Conservation (phyloP, 176 grass and related monocot genomes). For the Oryza nivara region DNA sequence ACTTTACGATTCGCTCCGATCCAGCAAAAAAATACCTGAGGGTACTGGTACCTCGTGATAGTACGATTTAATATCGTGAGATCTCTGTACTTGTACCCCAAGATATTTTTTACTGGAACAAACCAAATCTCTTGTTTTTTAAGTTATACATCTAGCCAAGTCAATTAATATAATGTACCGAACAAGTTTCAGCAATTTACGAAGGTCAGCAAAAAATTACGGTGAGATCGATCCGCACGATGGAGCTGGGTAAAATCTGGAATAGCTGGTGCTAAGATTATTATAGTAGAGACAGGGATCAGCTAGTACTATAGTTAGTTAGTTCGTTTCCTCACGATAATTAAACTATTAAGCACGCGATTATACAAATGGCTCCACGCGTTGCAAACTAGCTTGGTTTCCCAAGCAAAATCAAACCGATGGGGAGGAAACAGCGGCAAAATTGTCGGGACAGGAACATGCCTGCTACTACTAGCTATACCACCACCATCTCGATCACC, state of each 20-base stretch:
- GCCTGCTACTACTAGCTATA: background rate
- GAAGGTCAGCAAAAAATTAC: too few species aligned
- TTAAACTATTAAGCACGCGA: background rate
- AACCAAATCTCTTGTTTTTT: too few species aligned
- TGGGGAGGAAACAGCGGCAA: slow-evolving; percentile 11
- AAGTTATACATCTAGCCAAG: too few species aligned
- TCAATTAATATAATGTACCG: too few species aligned
- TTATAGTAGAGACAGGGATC: background rate
- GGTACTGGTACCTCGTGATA: too few species aligned
- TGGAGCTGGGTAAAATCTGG: background rate
- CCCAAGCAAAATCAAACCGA: background rate
- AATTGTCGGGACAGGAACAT: slow-evolving; percentile 7
- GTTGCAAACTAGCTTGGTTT: background rate
- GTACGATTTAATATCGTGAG: too few species aligned
- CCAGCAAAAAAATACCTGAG: too few species aligned
- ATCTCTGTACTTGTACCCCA: too few species aligned
- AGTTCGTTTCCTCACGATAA: background rate
- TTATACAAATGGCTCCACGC: background rate
- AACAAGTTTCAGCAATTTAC: too few species aligned
- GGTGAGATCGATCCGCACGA: too few species aligned
- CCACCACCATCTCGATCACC: background rate
- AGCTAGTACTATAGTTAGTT: background rate
- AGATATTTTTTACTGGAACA: too few species aligned
- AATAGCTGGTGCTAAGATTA: background rate
- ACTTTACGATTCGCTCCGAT: too few species aligned